These are phyloP conservation scores for Rhizoclosmatium sp. DNA, from an alignment of 192 early-diverging fungal genomes.

Conservation along the genomic window DNA sequence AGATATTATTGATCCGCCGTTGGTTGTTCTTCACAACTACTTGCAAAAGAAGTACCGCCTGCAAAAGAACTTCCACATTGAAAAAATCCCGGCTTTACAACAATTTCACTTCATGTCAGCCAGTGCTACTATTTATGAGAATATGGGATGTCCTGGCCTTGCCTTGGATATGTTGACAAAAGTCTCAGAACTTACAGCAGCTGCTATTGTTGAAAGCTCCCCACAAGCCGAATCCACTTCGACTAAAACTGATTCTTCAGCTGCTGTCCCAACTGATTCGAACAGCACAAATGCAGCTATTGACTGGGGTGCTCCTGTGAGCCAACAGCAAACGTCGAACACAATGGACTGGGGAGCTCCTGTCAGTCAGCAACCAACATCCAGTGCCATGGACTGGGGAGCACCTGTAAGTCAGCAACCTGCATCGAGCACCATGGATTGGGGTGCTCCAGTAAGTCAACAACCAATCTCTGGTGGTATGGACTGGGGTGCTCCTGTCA, in stretches of 20 bases:
- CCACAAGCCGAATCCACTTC: conserved; percentile 21
- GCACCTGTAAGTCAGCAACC: neutral
- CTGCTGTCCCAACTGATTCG: conserved; percentile 24
- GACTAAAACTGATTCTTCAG: conserved; percentile 17
- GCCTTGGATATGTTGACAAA: conserved; percentile 75
- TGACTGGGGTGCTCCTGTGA: conserved; percentile 45
- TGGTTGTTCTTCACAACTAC: conserved; percentile 76
- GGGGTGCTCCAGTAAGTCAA: conserved; percentile 44
- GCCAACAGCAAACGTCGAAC: neutral
- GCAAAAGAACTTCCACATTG: conserved; percentile 50
- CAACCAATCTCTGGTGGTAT: conserved; percentile 33
- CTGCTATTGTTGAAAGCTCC: conserved; percentile 44
- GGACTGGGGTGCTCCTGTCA: conserved; percentile 55
- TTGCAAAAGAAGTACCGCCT: conserved; percentile 63
- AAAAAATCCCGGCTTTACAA: conserved; percentile 53
- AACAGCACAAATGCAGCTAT: conserved; percentile 10
- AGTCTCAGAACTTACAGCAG: conserved; percentile 38
- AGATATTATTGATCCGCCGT: conserved; percentile 65
- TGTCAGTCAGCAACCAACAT: conserved; percentile 22
- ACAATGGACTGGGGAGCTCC: conserved; percentile 51
- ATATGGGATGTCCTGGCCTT: conserved; percentile 78
- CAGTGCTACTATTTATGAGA: conserved; percentile 75
- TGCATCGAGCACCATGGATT: conserved; percentile 40
- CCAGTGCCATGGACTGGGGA: conserved; percentile 6
- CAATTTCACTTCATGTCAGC: conserved; percentile 71